phyloP scores from a whole-genome alignment of 352 stramenopile genomes.

The Globisporangium acanthophoron region DNA sequence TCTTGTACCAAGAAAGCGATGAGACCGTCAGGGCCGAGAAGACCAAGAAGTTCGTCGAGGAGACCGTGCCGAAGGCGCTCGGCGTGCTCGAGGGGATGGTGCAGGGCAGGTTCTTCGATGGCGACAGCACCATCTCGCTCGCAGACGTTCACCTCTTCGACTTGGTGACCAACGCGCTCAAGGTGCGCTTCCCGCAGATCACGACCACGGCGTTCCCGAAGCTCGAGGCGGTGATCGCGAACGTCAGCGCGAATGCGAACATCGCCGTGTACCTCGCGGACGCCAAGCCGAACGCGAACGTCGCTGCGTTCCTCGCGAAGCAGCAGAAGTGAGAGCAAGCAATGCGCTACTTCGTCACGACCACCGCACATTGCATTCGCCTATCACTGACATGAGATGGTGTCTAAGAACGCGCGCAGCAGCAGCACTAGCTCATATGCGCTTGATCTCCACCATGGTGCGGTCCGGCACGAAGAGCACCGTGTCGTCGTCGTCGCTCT shows the following conservation, averaged over 20 bases:
- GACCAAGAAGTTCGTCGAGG: too few relatives aligned
- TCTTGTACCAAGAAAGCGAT: constrained; percentile 1
- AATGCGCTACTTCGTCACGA: too few relatives aligned
- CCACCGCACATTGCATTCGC: too few relatives aligned
- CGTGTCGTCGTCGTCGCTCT: constrained; percentile 32
- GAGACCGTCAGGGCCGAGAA: neutral
- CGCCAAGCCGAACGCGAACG: constrained; percentile 17
- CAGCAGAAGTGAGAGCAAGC: neutral
- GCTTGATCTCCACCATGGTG: constrained; percentile 90
- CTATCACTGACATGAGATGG: too few relatives aligned
- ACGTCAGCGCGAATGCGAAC: constrained; percentile 16
- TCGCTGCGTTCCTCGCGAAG: constrained; percentile 32
- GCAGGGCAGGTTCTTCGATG: constrained; percentile 39
- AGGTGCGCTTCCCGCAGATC: too few relatives aligned
- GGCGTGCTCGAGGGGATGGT: constrained; percentile 33
- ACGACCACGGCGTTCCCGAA: neutral
- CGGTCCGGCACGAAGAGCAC: constrained; percentile 81
- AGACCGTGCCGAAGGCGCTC: too few relatives aligned
- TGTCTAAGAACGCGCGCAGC: too few relatives aligned
- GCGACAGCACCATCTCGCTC: constrained; percentile 24
- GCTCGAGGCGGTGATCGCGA: constrained; percentile 15
- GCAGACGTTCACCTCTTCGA: constrained; percentile 42
- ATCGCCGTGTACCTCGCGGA: constrained; percentile 24
- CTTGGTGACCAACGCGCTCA: constrained; percentile 20
- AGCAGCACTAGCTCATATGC: constrained; percentile 44